These are phyloP conservation scores for Hepatocystis sp. DNA, from an alignment of 169 alveolate genomes.

Conservation along the genomic window DNA sequence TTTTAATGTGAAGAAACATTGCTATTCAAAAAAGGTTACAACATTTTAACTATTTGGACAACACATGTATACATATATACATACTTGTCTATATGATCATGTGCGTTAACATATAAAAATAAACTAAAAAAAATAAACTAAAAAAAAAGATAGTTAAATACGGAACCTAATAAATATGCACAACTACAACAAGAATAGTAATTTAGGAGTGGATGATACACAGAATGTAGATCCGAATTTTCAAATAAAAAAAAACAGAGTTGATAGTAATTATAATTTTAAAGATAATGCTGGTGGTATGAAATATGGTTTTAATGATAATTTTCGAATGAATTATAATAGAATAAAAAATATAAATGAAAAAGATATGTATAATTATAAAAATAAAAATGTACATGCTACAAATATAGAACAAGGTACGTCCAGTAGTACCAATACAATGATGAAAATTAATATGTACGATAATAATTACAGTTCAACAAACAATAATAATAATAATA, in stretches of 20 bases:
- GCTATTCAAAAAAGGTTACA: too few species aligned
- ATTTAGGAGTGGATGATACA: constrained; percentile 15
- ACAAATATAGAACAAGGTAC: constrained; percentile 25
- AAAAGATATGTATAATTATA: constrained; percentile 34
- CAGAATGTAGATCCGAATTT: constrained; percentile 16
- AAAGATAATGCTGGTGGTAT: neutral
- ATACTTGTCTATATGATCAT: neutral
- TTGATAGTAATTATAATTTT: constrained; percentile 8
- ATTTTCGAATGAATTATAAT: constrained; percentile 13
- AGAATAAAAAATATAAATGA: constrained; percentile 28
- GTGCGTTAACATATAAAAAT: neutral
- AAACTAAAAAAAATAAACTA: too few species aligned
- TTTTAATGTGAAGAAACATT: too few species aligned
- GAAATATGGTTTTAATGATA: neutral
- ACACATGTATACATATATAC: neutral
- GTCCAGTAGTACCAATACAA: too few species aligned
- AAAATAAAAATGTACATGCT: constrained; percentile 15
- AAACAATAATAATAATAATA: too few species aligned
- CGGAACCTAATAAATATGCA: constrained; percentile 48
- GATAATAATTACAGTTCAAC: too few species aligned
- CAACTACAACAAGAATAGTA: constrained; percentile 12
- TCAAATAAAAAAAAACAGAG: constrained; percentile 34
- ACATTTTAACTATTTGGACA: neutral
- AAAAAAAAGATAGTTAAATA: too few species aligned
- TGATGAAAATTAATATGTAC: too few species aligned